A percentile compares a stretch with the other conserved stretches of the same genome.
Evolutionary conservation across 116 monocot species (phyloP).

Genomic region (Posidonia oceanica): DNA sequence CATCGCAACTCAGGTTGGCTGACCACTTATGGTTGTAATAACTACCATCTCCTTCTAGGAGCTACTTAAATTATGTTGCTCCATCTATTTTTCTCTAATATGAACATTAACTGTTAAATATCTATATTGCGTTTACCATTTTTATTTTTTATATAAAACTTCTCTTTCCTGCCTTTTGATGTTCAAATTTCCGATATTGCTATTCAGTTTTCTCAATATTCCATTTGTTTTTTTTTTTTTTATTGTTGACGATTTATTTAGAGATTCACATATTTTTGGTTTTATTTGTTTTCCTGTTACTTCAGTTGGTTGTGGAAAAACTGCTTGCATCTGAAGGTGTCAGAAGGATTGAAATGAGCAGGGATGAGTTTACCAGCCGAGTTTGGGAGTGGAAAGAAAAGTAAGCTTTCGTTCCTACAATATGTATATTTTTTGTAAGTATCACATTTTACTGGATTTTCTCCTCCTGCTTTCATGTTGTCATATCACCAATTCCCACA

Average conservation of each 20-base stretch:
- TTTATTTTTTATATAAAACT: no score
- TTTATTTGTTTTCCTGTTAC: background rate
- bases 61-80: background rate
- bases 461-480: no score
- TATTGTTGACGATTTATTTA: background rate
- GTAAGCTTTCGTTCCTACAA: conserved; percentile 22
- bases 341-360: conserved; percentile 67
- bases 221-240: background rate
- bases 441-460: background rate
- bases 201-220: no score
- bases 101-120: background rate
- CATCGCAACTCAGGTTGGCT: conserved; percentile 87
- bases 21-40: no score
- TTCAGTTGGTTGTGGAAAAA: conserved; percentile 92
- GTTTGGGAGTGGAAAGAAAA: conserved; percentile 99
- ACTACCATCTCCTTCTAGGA: background rate
- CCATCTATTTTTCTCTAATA: background rate
- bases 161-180: no score
- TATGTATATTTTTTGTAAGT: background rate
- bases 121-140: background rate
- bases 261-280: background rate
- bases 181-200: no score
- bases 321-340: conserved; percentile 93
- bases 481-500: no score
- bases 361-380: conserved; percentile 77